Evolutionary conservation across 495 filamentous ascomycete species (phyloP).

Genomic region (Apodospora peruviana): DNA sequence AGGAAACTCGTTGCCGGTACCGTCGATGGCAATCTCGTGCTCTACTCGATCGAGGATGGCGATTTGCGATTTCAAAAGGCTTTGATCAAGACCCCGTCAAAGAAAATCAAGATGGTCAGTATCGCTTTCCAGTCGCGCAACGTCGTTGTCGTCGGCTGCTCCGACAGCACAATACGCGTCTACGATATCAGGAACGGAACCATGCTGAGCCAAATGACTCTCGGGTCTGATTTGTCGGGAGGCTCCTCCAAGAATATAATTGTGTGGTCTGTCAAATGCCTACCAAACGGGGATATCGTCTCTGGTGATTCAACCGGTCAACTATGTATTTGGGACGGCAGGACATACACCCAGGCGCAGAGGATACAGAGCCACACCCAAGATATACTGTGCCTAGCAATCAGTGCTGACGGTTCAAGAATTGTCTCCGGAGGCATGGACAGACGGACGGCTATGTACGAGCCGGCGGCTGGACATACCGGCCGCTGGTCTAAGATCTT

Average conservation of each 20-base stretch:
- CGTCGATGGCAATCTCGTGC: slow-evolving; percentile 80
- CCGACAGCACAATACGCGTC: slow-evolving; percentile 84
- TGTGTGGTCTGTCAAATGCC: slow-evolving; percentile 86
- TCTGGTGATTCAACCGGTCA: slow-evolving; percentile 93
- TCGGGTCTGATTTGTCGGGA: slow-evolving; percentile 68
- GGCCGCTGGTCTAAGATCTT: slow-evolving; percentile 76
- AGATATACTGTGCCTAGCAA: slow-evolving; percentile 81
- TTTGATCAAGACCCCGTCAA: slow-evolving; percentile 65
- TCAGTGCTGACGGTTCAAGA: slow-evolving; percentile 71
- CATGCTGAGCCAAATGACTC: slow-evolving; percentile 70
- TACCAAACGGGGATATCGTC: slow-evolving; percentile 83
- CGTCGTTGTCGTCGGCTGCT: slow-evolving; percentile 81
- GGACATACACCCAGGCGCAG: slow-evolving; percentile 80
- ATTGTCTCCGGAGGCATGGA: slow-evolving; percentile 93
- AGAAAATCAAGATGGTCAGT: slow-evolving; percentile 81
- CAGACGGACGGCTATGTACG: slow-evolving; percentile 74
- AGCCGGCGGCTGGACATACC: slow-evolving; percentile 53
- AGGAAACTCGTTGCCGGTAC: slow-evolving; percentile 77
- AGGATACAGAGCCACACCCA: slow-evolving; percentile 78
- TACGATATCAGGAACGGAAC: slow-evolving; percentile 79
- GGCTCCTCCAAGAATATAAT: slow-evolving; percentile 81
- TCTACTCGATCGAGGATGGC: slow-evolving; percentile 77
- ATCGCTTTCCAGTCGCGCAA: slow-evolving; percentile 81
- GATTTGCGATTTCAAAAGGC: slow-evolving; percentile 68
- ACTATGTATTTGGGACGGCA: slow-evolving; percentile 87